These are phyloP conservation scores for Pseudodiploospora longispora DNA, from an alignment of 2,329 filamentous ascomycete genomes.

Conservation along the genomic window DNA sequence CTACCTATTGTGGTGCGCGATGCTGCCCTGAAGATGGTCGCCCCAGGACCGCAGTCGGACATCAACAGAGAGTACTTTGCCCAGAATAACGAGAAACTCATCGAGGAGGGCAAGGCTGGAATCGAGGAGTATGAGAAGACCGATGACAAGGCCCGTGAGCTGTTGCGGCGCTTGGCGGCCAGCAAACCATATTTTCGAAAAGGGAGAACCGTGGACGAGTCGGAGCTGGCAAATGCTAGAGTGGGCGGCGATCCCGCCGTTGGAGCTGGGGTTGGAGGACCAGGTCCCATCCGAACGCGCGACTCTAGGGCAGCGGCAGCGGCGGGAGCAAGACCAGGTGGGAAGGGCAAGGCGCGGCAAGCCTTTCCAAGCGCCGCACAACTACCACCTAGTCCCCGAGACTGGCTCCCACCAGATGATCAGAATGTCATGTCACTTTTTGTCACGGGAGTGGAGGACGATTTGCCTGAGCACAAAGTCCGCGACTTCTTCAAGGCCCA, in stretches of 20 bases:
- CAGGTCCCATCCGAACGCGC: slow-evolving; percentile 72
- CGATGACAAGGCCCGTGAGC: slow-evolving; percentile 89
- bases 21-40: slow-evolving; percentile 95
- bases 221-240: slow-evolving; percentile 26
- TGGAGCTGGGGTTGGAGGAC: slow-evolving; percentile 52
- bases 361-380: slow-evolving; percentile 64
- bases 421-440: slow-evolving; percentile 87
- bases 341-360: slow-evolving; percentile 33
- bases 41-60: slow-evolving; percentile 81
- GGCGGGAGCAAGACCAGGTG: slow-evolving; percentile 40
- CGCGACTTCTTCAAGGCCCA: slow-evolving; percentile 84
- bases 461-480: slow-evolving; percentile 85
- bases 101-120: slow-evolving; percentile 81
- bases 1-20: slow-evolving; percentile 91
- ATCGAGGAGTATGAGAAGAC: slow-evolving; percentile 93
- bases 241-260: slow-evolving; percentile 39
- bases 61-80: slow-evolving; percentile 98
- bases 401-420: slow-evolving; percentile 79
- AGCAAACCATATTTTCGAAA: slow-evolving; percentile 96
- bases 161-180: slow-evolving; percentile 74
- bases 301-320: slow-evolving; percentile 48
- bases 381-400: slow-evolving; percentile 71
- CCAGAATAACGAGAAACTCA: slow-evolving; percentile 91
- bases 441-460: slow-evolving; percentile 90
- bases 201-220: slow-evolving; percentile 63